Conservation (phyloP, 257 asterid species). For the Coffea canephora region DNA sequence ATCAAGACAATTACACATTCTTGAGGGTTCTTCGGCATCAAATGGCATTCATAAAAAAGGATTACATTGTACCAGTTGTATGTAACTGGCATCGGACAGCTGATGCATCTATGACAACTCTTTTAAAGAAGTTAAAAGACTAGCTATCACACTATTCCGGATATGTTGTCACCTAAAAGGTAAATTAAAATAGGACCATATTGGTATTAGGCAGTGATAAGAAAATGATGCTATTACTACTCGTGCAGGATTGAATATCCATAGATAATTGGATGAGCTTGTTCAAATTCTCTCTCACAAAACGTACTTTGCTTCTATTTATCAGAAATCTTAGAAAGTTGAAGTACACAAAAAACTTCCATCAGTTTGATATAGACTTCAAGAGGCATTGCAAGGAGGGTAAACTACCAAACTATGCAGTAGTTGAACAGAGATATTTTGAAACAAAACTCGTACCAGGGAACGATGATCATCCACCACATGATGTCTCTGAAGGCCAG, state of each 20-base stretch:
- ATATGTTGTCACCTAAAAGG: not conserved
- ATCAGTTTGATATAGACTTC: conserved; percentile 59
- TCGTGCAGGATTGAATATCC: no score
- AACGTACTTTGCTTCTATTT: not conserved
- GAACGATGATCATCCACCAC: conserved; percentile 79
- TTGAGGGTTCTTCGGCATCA: no score
- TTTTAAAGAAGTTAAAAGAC: no score
- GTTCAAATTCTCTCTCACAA: no score
- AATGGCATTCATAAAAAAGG: no score
- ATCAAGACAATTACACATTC: no score
- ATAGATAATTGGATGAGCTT: not conserved
- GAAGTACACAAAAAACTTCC: conserved; percentile 60
- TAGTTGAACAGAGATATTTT: conserved; percentile 61
- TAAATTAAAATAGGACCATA: not conserved
- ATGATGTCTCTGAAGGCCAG: conserved; percentile 66
- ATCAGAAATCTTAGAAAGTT: conserved; percentile 61
- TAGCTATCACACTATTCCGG: no score
- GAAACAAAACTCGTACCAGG: conserved; percentile 52
- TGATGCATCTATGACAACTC: no score
- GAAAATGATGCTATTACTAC: not conserved
- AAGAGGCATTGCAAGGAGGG: conserved; percentile 67
- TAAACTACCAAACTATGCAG: conserved; percentile 70
- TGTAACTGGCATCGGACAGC: no score
- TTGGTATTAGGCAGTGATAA: no score
- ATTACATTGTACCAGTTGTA: no score